Evolutionary conservation across 805 yeast genomes (phyloP).

Genomic region (Monosporozyma solicola): DNA sequence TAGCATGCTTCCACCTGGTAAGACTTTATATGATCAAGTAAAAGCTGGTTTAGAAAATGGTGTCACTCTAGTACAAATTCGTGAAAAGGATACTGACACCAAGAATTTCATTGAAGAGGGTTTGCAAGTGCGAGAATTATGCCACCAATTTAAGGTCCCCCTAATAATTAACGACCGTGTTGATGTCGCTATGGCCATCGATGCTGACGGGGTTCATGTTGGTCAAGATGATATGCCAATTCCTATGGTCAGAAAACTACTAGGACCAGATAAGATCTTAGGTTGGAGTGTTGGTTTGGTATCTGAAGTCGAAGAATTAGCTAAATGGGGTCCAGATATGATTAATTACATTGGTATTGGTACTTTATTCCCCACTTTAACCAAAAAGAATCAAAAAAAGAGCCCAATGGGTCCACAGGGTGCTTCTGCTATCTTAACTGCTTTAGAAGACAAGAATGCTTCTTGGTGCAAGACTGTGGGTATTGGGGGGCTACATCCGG

Average conservation of each 20-base stretch:
- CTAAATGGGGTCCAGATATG: constrained; percentile 26
- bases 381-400: constrained; percentile 51
- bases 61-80: constrained; percentile 69
- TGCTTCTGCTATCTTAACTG: constrained; percentile 42
- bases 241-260: constrained; percentile 43
- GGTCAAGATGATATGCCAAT: constrained; percentile 82
- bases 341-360: constrained; percentile 85
- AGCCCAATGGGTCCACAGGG: constrained; percentile 66
- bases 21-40: constrained; percentile 52
- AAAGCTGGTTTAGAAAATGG: constrained; percentile 58
- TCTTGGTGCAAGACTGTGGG: constrained; percentile 52
- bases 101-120: constrained; percentile 60
- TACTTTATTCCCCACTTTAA: constrained; percentile 61
- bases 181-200: constrained; percentile 83
- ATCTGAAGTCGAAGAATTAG: constrained; percentile 37
- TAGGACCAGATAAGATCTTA: constrained; percentile 67
- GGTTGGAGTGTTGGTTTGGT: constrained; percentile 67
- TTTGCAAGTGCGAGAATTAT: constrained; percentile 46
- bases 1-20: constrained; percentile 55
- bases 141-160: constrained; percentile 55
- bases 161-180: constrained; percentile 77
- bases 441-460: constrained; percentile 32
- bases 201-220: constrained; percentile 86
- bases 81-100: constrained; percentile 71
- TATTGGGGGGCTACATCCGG: constrained; percentile 68